These are phyloP conservation scores for Leavenworthia alabamica DNA, from an alignment of 345 rosid genomes.

Conservation along the genomic window DNA sequence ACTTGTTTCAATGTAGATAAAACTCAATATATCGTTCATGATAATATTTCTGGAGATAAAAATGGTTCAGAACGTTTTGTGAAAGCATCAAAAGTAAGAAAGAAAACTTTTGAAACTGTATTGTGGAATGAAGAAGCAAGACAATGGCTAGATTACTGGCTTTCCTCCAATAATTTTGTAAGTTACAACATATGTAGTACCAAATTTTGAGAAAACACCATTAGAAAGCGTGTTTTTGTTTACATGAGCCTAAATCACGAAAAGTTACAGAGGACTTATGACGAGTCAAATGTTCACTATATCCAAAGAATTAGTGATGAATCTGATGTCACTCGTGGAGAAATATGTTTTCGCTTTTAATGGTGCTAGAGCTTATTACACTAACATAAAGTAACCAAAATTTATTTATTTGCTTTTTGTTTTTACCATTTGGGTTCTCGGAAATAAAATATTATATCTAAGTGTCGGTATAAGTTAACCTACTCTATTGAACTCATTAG, in stretches of 20 bases:
- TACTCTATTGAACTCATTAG: conserved; percentile 85
- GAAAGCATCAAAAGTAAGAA: conserved; percentile 53
- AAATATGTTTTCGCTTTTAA: too few species aligned
- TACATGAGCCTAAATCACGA: conserved; percentile 51
- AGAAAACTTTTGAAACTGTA: conserved; percentile 46
- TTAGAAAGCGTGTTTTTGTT: background rate
- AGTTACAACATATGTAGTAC: background rate
- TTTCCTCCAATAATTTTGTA: conserved; percentile 26
- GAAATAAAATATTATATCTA: too few species aligned
- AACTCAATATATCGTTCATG: conserved; percentile 66
- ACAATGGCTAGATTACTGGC: conserved; percentile 93
- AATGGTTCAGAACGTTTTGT: conserved; percentile 37
- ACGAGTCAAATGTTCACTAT: too few species aligned
- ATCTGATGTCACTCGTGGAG: too few species aligned
- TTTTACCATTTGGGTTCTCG: too few species aligned
- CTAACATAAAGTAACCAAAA: too few species aligned
- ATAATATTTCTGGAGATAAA: conserved; percentile 50
- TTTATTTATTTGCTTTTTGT: too few species aligned
- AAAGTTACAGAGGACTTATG: conserved; percentile 41
- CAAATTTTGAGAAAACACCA: background rate
- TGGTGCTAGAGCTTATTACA: too few species aligned
- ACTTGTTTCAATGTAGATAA: conserved; percentile 54
- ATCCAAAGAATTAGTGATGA: conserved; percentile 78
- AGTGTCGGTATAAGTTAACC: conserved; percentile 86
- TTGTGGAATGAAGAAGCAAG: conserved; percentile 73